Conservation (phyloP, 78 protist species). For the Chrysochromulina parva region DNA sequence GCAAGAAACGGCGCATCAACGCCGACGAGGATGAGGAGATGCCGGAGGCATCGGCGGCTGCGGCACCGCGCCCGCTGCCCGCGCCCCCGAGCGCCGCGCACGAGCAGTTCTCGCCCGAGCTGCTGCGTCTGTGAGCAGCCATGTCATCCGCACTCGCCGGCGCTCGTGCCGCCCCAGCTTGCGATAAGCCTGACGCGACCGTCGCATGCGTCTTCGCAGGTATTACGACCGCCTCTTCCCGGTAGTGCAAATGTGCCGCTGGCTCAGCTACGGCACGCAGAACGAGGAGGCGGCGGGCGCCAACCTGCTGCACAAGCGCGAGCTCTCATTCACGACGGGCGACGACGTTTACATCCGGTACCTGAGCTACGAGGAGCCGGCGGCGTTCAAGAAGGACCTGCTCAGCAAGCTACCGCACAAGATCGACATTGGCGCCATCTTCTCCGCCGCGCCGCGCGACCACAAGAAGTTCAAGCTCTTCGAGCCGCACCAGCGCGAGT, state of each 20-base stretch:
- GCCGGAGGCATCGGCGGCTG: too few relatives aligned
- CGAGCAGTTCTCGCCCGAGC: background rate
- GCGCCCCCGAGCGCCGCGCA: too few relatives aligned
- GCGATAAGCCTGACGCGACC: background rate
- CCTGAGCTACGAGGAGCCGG: constrained; percentile 12
- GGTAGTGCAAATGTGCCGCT: constrained; percentile 24
- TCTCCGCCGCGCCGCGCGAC: background rate
- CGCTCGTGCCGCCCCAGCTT: background rate
- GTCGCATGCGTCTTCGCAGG: background rate
- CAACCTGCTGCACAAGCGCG: constrained; percentile 13
- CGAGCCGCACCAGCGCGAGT: constrained; percentile 25
- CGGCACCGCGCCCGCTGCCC: too few relatives aligned
- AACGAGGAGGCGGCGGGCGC: background rate
- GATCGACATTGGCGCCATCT: constrained; percentile 51
- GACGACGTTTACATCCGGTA: constrained; percentile 46
- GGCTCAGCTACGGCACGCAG: constrained; percentile 25
- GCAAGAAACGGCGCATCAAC: too few relatives aligned
- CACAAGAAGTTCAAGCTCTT: constrained; percentile 3
- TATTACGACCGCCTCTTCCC: constrained; percentile 48
- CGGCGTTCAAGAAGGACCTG: constrained; percentile 11
- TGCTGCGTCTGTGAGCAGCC: background rate
- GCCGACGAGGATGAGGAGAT: too few relatives aligned
- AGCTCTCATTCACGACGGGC: constrained; percentile 47
- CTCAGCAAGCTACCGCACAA: constrained; percentile 21
- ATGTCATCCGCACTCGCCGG: background rate